Conservation (phyloP, 2,329 filamentous ascomycete species). For the Cryphonectria naterciae region DNA sequence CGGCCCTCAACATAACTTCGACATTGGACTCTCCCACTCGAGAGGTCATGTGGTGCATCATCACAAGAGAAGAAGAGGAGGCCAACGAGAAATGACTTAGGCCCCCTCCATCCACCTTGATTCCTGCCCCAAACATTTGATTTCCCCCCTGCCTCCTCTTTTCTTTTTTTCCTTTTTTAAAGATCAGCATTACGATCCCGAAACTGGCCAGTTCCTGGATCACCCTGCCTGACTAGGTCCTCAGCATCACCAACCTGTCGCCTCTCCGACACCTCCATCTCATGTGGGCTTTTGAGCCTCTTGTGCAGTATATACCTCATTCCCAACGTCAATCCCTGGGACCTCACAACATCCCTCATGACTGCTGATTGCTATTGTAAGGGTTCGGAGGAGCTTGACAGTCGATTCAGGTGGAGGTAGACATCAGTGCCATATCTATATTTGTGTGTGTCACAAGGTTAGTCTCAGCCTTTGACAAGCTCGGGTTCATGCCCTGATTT, state of each 20-base stretch:
- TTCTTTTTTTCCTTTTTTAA: slow-evolving; percentile 31
- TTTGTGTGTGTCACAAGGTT: slow-evolving; percentile 13
- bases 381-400: slow-evolving; percentile 94
- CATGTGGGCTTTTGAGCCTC: slow-evolving; percentile 59
- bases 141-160: not conserved
- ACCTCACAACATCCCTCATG: slow-evolving; percentile 70
- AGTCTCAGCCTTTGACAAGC: slow-evolving; percentile 28
- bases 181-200: slow-evolving; percentile 36
- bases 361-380: slow-evolving; percentile 93
- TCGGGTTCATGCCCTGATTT: not conserved
- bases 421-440: slow-evolving; percentile 90
- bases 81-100: not conserved
- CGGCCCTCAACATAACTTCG: not conserved
- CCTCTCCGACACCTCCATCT: slow-evolving; percentile 77
- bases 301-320: slow-evolving; percentile 58
- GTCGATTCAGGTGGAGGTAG: slow-evolving; percentile 94
- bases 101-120: not conserved
- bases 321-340: slow-evolving; percentile 69
- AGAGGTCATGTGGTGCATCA: not conserved
- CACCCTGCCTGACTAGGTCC: slow-evolving; percentile 66
- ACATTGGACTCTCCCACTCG: not conserved
- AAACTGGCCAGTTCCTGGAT: slow-evolving; percentile 26
- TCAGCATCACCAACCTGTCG: slow-evolving; percentile 90
- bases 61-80: not conserved
- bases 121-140: not conserved